phyloP scores from a whole-genome alignment of 257 asterid species.

The Prunella vulgaris region DNA sequence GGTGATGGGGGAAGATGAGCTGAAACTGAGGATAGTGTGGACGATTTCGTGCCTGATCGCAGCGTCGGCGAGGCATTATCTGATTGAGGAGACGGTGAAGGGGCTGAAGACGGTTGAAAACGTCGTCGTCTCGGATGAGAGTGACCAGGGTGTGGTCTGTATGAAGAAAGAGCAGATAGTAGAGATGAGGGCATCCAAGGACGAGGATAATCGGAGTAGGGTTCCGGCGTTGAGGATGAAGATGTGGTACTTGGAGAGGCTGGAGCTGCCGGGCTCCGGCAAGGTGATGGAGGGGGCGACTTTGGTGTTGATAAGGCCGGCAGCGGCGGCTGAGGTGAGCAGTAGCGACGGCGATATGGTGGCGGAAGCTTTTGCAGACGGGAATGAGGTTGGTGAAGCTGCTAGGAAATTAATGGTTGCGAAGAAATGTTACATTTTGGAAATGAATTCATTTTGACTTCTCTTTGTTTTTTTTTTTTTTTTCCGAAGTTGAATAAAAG shows the following conservation, averaged over 20 bases:
- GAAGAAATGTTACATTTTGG: slow-evolving; percentile 51
- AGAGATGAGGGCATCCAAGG: slow-evolving; percentile 34
- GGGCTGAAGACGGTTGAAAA: slow-evolving; percentile 25
- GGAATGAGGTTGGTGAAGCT: slow-evolving; percentile 38
- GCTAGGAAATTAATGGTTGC: slow-evolving; percentile 44
- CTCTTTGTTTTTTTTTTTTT: not conserved
- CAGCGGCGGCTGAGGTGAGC: slow-evolving; percentile 18
- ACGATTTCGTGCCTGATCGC: slow-evolving; percentile 63
- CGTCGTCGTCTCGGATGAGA: slow-evolving; percentile 50
- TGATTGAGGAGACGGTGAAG: slow-evolving; percentile 38
- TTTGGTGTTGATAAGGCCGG: slow-evolving; percentile 54
- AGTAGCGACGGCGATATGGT: slow-evolving; percentile 31
- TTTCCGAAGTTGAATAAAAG: too few species aligned
- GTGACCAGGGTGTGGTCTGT: slow-evolving; percentile 49
- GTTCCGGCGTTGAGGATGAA: slow-evolving; percentile 69
- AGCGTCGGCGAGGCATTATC: slow-evolving; percentile 55
- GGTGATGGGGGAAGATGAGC: slow-evolving; percentile 40
- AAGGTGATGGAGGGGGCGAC: slow-evolving; percentile 71
- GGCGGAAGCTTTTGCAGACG: slow-evolving; percentile 39
- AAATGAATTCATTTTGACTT: slow-evolving; percentile 64
- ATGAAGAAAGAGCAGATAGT: slow-evolving; percentile 46
- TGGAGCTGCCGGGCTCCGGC: slow-evolving; percentile 44
- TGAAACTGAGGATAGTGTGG: slow-evolving; percentile 63
- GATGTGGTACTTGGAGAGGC: slow-evolving; percentile 61
- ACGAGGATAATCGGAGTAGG: slow-evolving; percentile 32